Percentiles rank a stretch among this genome's conserved stretches.
These are phyloP conservation scores for Symbiodinium pilosum DNA, from an alignment of 73 alveolate species.

Conservation along the genomic window DNA sequence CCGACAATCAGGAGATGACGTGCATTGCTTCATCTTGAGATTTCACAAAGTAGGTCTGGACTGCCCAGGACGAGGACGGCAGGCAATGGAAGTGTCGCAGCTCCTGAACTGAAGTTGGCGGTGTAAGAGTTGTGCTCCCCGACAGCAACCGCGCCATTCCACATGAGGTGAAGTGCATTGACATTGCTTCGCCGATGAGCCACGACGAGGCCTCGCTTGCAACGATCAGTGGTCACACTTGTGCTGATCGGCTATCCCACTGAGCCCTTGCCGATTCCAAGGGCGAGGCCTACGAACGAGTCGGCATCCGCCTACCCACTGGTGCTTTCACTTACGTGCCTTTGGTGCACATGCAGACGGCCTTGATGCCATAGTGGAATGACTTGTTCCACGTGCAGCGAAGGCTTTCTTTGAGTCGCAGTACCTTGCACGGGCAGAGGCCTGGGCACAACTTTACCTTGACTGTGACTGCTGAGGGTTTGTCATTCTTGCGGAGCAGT, in stretches of 20 bases:
- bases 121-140: too few relatives aligned
- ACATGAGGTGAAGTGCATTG: not conserved
- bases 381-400: not conserved
- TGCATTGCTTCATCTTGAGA: not conserved
- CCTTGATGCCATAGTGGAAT: too few relatives aligned
- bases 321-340: not conserved
- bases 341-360: not conserved
- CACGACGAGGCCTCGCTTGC: not conserved
- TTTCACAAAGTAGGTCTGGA: not conserved
- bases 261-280: too few relatives aligned
- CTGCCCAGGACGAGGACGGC: not conserved
- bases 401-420: constrained; percentile 7
- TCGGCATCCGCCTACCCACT: constrained; percentile 1
- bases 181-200: not conserved
- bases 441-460: not conserved
- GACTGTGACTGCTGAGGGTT: too few relatives aligned
- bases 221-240: too few relatives aligned
- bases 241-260: too few relatives aligned
- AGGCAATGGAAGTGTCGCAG: not conserved
- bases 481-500: not conserved
- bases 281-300: constrained; percentile 15
- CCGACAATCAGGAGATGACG: not conserved
- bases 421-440: constrained; percentile 6
- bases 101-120: not conserved
- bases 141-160: not conserved